phyloP scores from a whole-genome alignment of 495 filamentous ascomycete genomes.

The Pyrenula aspistea region DNA sequence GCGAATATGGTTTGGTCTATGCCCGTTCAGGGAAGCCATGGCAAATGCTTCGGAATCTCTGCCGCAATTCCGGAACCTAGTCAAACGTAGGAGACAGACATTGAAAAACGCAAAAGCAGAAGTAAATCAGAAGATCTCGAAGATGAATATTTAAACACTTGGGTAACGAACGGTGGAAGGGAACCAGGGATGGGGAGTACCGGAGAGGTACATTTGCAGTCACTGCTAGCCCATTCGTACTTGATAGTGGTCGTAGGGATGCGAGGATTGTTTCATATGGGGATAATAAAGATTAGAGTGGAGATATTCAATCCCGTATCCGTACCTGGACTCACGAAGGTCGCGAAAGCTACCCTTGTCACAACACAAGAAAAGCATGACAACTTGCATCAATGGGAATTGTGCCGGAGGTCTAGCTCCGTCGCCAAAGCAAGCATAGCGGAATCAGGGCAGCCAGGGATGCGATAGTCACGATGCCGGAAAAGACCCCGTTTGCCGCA shows the following conservation, averaged over 20 bases:
- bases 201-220: background rate
- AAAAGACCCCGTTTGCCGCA: background rate
- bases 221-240: background rate
- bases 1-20: background rate
- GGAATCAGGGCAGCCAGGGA: background rate
- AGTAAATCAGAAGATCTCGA: background rate
- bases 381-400: background rate
- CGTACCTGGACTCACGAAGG: background rate
- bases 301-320: background rate
- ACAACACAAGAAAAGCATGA: background rate
- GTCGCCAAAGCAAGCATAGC: background rate
- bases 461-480: background rate
- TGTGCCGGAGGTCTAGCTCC: background rate
- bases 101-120: background rate
- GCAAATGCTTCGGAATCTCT: background rate
- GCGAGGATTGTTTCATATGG: background rate
- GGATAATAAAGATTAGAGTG: background rate
- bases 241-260: background rate
- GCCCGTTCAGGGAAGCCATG: background rate
- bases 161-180: background rate
- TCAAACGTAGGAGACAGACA: background rate
- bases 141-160: background rate
- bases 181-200: background rate
- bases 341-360: background rate
- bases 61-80: background rate